Conservation (phyloP, 352 stramenopile genomes). For the Globisporangium okanoganense region DNA sequence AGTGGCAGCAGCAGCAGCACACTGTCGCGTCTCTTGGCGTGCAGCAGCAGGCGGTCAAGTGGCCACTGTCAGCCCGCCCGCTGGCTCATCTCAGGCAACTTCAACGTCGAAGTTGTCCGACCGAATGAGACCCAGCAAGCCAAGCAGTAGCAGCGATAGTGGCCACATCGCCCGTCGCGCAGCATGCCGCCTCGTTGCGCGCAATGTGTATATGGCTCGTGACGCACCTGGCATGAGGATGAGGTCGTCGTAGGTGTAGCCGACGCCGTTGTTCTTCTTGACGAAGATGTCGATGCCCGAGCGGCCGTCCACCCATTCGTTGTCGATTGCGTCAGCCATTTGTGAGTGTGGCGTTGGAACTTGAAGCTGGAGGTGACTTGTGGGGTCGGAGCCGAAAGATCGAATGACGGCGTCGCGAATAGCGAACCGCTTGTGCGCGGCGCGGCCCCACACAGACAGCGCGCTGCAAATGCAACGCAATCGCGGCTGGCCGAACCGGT, state of each 20-base stretch:
- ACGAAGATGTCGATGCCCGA: conserved; percentile 84
- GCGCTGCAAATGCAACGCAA: neutral
- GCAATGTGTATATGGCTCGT: neutral
- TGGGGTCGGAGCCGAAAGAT: conserved; percentile 18
- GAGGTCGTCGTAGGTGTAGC: conserved; percentile 73
- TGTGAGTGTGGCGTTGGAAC: conserved; percentile 7
- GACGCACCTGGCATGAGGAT: conserved; percentile 65
- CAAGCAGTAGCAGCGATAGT: neutral
- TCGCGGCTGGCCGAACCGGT: conserved; percentile 2
- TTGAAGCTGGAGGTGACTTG: conserved; percentile 6
- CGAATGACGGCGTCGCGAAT: conserved; percentile 22
- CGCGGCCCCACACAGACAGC: neutral
- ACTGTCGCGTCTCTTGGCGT: neutral
- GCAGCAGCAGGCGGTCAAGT: conserved; percentile 1
- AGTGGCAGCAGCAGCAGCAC: too few relatives aligned
- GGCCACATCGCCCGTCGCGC: neutral
- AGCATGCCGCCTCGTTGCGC: conserved; percentile 14
- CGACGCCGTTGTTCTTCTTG: conserved; percentile 77
- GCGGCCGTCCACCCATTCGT: conserved; percentile 66
- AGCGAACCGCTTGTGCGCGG: neutral
- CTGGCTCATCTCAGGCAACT: conserved; percentile 13
- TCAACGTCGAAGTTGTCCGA: conserved; percentile 16
- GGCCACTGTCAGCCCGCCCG: neutral
- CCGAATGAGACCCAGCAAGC: neutral
- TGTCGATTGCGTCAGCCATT: conserved; percentile 39